Evolutionary conservation across 2,329 filamentous ascomycete species (phyloP).

Genomic region (Lasiodiplodia sp.): DNA sequence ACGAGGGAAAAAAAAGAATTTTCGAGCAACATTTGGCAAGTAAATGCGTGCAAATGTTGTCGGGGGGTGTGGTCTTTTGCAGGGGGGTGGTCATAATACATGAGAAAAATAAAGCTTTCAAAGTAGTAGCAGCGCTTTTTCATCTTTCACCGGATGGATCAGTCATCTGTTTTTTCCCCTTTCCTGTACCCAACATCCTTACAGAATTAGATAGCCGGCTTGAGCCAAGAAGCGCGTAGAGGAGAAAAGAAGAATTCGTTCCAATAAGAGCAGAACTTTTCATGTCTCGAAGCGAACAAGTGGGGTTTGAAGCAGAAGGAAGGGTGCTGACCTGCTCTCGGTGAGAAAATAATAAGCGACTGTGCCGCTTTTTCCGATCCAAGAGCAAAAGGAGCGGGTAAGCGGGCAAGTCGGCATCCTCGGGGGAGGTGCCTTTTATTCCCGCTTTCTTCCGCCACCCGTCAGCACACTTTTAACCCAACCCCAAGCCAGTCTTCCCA

Average conservation of each 20-base stretch:
- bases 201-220: neutral
- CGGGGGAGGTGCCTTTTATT: neutral
- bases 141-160: neutral
- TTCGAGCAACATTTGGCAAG: neutral
- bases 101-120: neutral
- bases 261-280: neutral
- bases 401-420: neutral
- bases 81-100: slow-evolving; percentile 14
- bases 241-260: neutral
- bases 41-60: neutral
- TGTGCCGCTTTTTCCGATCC: neutral
- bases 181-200: neutral
- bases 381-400: neutral
- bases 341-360: neutral
- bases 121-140: slow-evolving; percentile 1
- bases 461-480: neutral
- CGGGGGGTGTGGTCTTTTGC: neutral
- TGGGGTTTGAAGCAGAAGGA: neutral
- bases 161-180: neutral
- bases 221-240: neutral
- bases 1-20: neutral
- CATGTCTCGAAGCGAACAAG: neutral
- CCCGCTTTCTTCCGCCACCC: neutral
- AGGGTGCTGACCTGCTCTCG: neutral
- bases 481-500: neutral